These are phyloP conservation scores for Camelina sativa DNA, from an alignment of 345 rosid species.

Conservation along the genomic window DNA sequence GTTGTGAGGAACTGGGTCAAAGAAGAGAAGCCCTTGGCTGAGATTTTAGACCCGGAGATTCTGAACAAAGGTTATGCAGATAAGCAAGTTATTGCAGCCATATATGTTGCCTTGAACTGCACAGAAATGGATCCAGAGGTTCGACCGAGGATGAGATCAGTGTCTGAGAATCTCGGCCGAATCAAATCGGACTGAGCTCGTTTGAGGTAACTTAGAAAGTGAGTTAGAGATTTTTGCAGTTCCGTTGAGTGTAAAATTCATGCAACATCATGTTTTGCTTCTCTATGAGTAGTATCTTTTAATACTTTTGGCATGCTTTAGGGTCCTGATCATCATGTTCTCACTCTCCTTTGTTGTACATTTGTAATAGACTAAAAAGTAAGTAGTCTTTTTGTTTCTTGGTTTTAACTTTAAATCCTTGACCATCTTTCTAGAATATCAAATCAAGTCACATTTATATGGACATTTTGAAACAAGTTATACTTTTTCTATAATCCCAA, in stretches of 20 bases:
- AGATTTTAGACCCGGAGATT: constrained; percentile 74
- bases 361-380: not conserved
- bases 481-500: too few species aligned
- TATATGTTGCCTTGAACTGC: constrained; percentile 89
- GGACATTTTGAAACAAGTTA: too few species aligned
- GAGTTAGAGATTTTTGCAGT: constrained; percentile 2
- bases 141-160: constrained; percentile 88
- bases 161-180: constrained; percentile 80
- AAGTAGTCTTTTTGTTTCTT: constrained; percentile 3
- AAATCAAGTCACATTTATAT: not conserved
- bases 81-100: constrained; percentile 68
- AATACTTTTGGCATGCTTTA: not conserved
- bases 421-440: not conserved
- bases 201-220: not conserved
- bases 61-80: constrained; percentile 62
- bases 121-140: constrained; percentile 85
- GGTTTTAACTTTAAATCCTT: not conserved
- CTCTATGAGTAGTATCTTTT: not conserved
- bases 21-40: constrained; percentile 71
- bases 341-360: not conserved
- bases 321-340: not conserved
- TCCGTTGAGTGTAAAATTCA: not conserved
- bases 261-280: constrained; percentile 13
- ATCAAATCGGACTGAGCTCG: constrained; percentile 51
- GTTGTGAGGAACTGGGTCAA: constrained; percentile 67